Evolutionary conservation across 768 basidiomycete genomes (phyloP).

Genomic region (Daedalea quercina): DNA sequence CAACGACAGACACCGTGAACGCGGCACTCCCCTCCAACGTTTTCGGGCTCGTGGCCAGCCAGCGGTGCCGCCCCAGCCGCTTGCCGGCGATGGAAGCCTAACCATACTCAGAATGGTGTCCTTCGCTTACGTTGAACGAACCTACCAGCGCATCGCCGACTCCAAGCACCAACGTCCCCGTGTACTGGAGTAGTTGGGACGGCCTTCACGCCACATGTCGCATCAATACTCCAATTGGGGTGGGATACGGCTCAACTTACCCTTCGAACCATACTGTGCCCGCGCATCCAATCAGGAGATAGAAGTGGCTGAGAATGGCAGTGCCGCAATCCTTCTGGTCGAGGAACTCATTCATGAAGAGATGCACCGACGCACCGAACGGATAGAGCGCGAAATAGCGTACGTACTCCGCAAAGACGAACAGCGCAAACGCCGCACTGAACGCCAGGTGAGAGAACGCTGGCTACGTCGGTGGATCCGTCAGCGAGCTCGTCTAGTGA

Average conservation of each 20-base stretch:
- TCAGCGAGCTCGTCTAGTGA: neutral
- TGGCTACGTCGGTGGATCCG: slow-evolving; percentile 46
- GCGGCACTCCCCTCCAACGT: slow-evolving; percentile 90
- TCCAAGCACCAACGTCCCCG: slow-evolving; percentile 84
- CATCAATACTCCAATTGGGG: neutral
- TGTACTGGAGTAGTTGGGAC: slow-evolving; percentile 55
- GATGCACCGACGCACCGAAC: slow-evolving; percentile 85
- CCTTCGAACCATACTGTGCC: slow-evolving; percentile 94
- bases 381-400: slow-evolving; percentile 99
- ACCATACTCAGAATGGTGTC: slow-evolving; percentile 2
- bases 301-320: slow-evolving; percentile 96
- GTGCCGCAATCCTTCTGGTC: slow-evolving; percentile 94
- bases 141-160: slow-evolving; percentile 90
- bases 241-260: slow-evolving; percentile 37
- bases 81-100: slow-evolving; percentile 93
- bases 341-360: slow-evolving; percentile 97
- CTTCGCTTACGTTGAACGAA: neutral
- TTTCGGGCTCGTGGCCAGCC: slow-evolving; percentile 81
- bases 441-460: slow-evolving; percentile 95
- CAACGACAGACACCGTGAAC: slow-evolving; percentile 65
- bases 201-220: slow-evolving; percentile 24
- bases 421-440: slow-evolving; percentile 89
- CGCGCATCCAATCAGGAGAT: slow-evolving; percentile 92
- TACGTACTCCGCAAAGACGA: slow-evolving; percentile 95
- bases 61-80: slow-evolving; percentile 70